A percentile compares a stretch with the other conserved stretches of the same genome.
Evolutionary conservation across 202 grass and related monocot species (phyloP).

Genomic region (Eragrostis tef): DNA sequence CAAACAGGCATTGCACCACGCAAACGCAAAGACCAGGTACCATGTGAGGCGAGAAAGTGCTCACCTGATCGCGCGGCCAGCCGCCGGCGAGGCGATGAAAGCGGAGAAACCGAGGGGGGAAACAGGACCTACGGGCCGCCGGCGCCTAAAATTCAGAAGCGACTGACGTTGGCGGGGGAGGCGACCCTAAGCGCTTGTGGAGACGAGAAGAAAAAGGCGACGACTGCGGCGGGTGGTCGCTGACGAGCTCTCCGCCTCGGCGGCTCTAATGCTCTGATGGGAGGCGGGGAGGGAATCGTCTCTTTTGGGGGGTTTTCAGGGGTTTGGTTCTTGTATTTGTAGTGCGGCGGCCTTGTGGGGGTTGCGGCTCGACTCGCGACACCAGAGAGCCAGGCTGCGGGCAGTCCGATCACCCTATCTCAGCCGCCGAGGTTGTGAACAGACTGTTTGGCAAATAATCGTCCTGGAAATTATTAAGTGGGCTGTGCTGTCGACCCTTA

Average conservation of each 20-base stretch:
- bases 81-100: background rate
- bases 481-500: too few relatives aligned
- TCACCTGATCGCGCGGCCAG: constrained; percentile 32
- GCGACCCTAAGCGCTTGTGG: background rate
- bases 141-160: background rate
- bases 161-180: background rate
- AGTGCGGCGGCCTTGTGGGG: background rate
- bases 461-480: too few relatives aligned
- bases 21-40: background rate
- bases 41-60: background rate
- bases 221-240: constrained; percentile 14
- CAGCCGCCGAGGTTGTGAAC: too few relatives aligned
- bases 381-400: background rate
- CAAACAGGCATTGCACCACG: background rate
- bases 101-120: background rate
- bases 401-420: background rate
- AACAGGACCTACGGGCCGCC: background rate
- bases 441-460: background rate
- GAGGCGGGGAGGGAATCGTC: background rate
- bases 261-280: background rate
- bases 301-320: background rate
- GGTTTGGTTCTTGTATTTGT: constrained; percentile 6
- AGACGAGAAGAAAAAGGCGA: background rate
- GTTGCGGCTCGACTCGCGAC: background rate
- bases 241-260: constrained; percentile 28